Percentiles rank a stretch among this genome's conserved stretches.
Conservation (phyloP, 1,284 basidiomycete species). For the Fomitopsis betulina region DNA sequence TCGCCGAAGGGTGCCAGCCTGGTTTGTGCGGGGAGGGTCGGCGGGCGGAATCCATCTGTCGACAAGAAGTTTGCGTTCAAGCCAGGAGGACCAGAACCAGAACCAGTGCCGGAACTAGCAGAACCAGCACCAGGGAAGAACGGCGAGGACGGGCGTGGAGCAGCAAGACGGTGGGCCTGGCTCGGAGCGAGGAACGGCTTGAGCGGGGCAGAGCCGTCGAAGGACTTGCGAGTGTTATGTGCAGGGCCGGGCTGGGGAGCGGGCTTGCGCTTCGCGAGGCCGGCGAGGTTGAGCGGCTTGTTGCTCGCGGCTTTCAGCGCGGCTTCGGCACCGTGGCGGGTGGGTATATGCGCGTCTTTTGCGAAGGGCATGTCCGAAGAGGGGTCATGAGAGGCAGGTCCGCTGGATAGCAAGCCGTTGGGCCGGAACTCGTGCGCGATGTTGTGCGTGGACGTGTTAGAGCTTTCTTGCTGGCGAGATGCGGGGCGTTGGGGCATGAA, state of each 20-base stretch:
- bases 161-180: constrained; percentile 11
- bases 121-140: constrained; percentile 13
- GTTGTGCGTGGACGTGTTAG: background rate
- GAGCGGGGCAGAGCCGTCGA: constrained; percentile 13
- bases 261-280: constrained; percentile 17
- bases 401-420: constrained; percentile 6
- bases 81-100: too few relatives aligned
- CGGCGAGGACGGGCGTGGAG: constrained; percentile 17
- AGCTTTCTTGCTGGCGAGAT: background rate
- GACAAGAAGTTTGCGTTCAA: constrained; percentile 6
- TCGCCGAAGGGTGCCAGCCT: constrained; percentile 12
- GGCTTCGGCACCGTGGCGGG: background rate
- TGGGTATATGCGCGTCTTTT: background rate
- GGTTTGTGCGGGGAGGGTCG: constrained; percentile 12
- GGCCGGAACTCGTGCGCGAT: constrained; percentile 5
- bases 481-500: constrained; percentile 15
- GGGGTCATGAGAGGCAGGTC: background rate
- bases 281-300: constrained; percentile 26
- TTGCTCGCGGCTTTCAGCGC: constrained; percentile 12
- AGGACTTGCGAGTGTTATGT: constrained; percentile 11
- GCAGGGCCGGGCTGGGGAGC: background rate
- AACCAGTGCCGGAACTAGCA: background rate
- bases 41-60: constrained; percentile 13
- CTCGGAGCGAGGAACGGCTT: constrained; percentile 13
- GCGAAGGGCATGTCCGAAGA: background rate